These are phyloP conservation scores for Gaertneriomyces sp. DNA, from an alignment of 192 early-diverging fungal species.

Conservation along the genomic window DNA sequence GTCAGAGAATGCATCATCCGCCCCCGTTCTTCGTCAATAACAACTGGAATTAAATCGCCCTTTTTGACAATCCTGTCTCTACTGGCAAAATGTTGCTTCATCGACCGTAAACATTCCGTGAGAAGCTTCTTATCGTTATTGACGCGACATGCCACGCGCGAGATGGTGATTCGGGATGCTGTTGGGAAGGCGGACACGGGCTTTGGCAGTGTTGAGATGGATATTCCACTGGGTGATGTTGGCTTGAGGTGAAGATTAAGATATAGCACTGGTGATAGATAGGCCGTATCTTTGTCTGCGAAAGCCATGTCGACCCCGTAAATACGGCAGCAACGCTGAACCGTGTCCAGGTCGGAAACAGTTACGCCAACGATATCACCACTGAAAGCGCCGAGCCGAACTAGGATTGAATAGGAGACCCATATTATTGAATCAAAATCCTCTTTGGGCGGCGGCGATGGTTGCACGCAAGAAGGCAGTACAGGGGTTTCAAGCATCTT, in stretches of 20 bases:
- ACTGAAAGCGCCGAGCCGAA: conserved; percentile 11
- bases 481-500: not conserved
- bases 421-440: conserved; percentile 20
- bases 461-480: not conserved
- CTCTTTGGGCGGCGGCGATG: not conserved
- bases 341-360: not conserved
- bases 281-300: conserved; percentile 24
- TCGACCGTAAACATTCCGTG: conserved; percentile 48
- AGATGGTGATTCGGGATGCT: conserved; percentile 58
- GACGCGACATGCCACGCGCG: conserved; percentile 62
- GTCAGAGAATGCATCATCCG: conserved; percentile 17
- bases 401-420: conserved; percentile 14
- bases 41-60: conserved; percentile 63
- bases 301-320: conserved; percentile 8
- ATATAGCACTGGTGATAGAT: conserved; percentile 53
- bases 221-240: conserved; percentile 19
- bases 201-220: conserved; percentile 17
- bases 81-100: conserved; percentile 65
- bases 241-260: conserved; percentile 52
- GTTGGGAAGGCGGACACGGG: conserved; percentile 18
- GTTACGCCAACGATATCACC: conserved; percentile 15
- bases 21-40: conserved; percentile 55
- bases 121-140: conserved; percentile 61
- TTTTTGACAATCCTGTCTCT: conserved; percentile 61
- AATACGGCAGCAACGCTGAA: conserved; percentile 7